Base-by-base conservation (phyloP, 257 asterid species). In the Eustoma russellianum region DNA sequence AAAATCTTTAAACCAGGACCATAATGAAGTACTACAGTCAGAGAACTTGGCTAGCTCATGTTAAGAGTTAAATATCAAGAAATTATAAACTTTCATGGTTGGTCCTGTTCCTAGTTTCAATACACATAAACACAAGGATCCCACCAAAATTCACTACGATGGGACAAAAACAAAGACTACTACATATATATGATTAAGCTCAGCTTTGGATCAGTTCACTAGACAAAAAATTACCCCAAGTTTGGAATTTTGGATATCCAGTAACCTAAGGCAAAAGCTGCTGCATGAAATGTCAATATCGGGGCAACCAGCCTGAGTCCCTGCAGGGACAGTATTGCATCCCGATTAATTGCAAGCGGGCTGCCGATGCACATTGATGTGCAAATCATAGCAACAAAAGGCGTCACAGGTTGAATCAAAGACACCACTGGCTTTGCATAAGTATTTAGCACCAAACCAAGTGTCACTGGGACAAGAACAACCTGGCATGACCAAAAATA, bases 301-400 rank as follows among this genome's bases (percentile, higher is more conserved):
- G 99, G 97, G 49, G 74, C 91, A 5, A 92, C 68, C 82, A 92
- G 73, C 62, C 78, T 76, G 62, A 86, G 68, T 44, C 99, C 97
- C 67, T 85, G 93, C 0, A 78, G 49, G 1, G 97, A 92, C 55
- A 88, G 95, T 63, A 92, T 92, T 66, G 79, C 95, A 70, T 69
- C 71, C 46, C 89, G 73, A 50, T 92, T 92, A 45, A 92, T 81
- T 19, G 97, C 95, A 66, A 92, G 99, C 33, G 99, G 99, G 67
- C 97, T 85, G 49, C 99, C 99, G 41, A 92, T 88, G 52, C 99
- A 92, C 89, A 92, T 2, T 1, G 97, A 85, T 30, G 99, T 92
- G 66, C 99, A 92, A 40, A 85, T 10, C 99, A 92, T 92, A 16
- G 95, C 95, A 35, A 88, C 83, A 63, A 85, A 79, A 14, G 99